phyloP scores from a whole-genome alignment of 495 filamentous ascomycete species.

The Geoglossum glabrum region DNA sequence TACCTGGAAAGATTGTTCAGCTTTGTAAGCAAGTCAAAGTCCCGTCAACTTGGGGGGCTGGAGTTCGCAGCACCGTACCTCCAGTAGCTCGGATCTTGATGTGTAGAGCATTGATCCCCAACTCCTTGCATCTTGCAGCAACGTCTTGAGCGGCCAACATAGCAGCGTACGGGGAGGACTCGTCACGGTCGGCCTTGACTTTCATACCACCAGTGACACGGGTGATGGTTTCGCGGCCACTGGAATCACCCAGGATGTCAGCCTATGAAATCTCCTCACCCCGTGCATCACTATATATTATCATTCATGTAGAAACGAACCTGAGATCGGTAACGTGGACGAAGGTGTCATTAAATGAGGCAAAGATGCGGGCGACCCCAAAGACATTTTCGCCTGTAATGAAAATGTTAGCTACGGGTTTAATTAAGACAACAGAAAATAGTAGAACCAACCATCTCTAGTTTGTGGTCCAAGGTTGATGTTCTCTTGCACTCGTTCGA shows the following conservation, averaged over 20 bases:
- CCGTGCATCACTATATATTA: slow-evolving; percentile 8
- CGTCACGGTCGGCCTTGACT: slow-evolving; percentile 99
- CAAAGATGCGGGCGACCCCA: slow-evolving; percentile 97
- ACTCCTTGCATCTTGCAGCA: slow-evolving; percentile 93
- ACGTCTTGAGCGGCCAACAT: slow-evolving; percentile 98
- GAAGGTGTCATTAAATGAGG: slow-evolving; percentile 97
- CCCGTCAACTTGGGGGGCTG: not conserved
- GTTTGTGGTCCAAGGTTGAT: slow-evolving; percentile 93
- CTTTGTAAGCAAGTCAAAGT: not conserved
- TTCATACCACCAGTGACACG: slow-evolving; percentile 99
- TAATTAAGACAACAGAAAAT: not conserved
- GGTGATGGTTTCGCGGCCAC: slow-evolving; percentile 97
- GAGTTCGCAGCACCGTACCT: slow-evolving; percentile 32
- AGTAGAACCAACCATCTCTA: slow-evolving; percentile 46
- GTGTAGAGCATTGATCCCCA: slow-evolving; percentile 96
- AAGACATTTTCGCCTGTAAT: slow-evolving; percentile 81
- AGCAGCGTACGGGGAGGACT: slow-evolving; percentile 97
- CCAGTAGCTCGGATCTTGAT: slow-evolving; percentile 99
- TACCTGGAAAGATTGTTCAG: slow-evolving; percentile 32
- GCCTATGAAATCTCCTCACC: slow-evolving; percentile 20
- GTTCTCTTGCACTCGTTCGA: slow-evolving; percentile 71
- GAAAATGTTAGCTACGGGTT: not conserved
- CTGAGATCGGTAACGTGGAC: slow-evolving; percentile 98
- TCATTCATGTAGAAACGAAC: slow-evolving; percentile 34
- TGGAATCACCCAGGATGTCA: slow-evolving; percentile 51